phyloP scores from a whole-genome alignment of 164 flowering plant species.

The grape (Vitis vinifera) region ASM3070453v1 NC_081814.1:6474501-6475000 shows the following conservation, averaged over 20 bases:
- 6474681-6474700: conserved; percentile 90
- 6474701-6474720: conserved; percentile 90
- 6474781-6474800: conserved; percentile 24
- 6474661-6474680: conserved; percentile 10
- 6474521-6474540: conserved; percentile 70
- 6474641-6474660: conserved; percentile 1
- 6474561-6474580: conserved; percentile 47
- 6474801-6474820: no score
- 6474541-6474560: conserved; percentile 81
- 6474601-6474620: conserved; percentile 55
- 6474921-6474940: no score
- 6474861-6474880: no score
- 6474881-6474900: no score
- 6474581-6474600: conserved; percentile 95
- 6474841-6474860: no score
- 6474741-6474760: conserved; percentile 76
- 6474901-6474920: no score
- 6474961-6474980: no score
- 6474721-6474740: conserved; percentile 39
- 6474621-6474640: conserved; percentile 18
- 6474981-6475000: no score
- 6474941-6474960: no score
- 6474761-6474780: conserved; percentile 74
- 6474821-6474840: no score
- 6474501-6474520: conserved; percentile 82